Evolutionary conservation across 2,329 filamentous ascomycete genomes (phyloP).

Genomic region (Xylaria multiplex): DNA sequence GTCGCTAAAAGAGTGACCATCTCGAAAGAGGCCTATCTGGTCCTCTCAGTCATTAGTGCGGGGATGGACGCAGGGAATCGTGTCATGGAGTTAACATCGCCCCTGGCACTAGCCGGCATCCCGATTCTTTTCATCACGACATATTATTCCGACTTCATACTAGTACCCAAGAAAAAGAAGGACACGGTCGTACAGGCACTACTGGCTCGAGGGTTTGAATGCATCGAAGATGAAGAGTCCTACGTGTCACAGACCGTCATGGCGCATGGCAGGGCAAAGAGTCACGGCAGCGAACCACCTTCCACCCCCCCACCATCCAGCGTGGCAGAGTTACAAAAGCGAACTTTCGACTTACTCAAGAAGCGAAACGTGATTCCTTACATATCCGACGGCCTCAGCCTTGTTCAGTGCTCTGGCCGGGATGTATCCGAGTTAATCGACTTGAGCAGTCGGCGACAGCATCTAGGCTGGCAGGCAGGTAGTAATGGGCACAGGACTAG

Average conservation of each 20-base stretch:
- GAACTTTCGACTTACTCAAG: slow-evolving; percentile 86
- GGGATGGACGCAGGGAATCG: slow-evolving; percentile 91
- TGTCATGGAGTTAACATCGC: slow-evolving; percentile 90
- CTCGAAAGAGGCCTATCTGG: slow-evolving; percentile 84
- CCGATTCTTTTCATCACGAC: slow-evolving; percentile 99
- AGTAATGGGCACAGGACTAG: slow-evolving; percentile 51
- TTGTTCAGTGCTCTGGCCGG: slow-evolving; percentile 83
- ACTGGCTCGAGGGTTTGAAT: slow-evolving; percentile 82
- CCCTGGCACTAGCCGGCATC: slow-evolving; percentile 89
- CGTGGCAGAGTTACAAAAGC: slow-evolving; percentile 79
- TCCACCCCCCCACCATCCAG: slow-evolving; percentile 81
- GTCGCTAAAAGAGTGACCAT: slow-evolving; percentile 70
- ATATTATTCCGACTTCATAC: slow-evolving; percentile 96
- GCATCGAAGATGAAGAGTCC: slow-evolving; percentile 75
- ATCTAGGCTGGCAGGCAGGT: slow-evolving; percentile 52
- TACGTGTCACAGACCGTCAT: slow-evolving; percentile 66
- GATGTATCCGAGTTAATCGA: slow-evolving; percentile 57
- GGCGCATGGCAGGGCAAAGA: slow-evolving; percentile 52
- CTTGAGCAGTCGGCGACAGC: slow-evolving; percentile 48
- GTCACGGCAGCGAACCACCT: slow-evolving; percentile 58
- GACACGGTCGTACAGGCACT: slow-evolving; percentile 80
- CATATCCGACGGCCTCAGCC: slow-evolving; percentile 73
- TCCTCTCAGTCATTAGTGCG: slow-evolving; percentile 89
- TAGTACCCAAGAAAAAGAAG: slow-evolving; percentile 81
- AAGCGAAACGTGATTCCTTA: slow-evolving; percentile 78